These are phyloP conservation scores for Zalerion maritima DNA, from an alignment of 495 filamentous ascomycete species.

Conservation along the genomic window DNA sequence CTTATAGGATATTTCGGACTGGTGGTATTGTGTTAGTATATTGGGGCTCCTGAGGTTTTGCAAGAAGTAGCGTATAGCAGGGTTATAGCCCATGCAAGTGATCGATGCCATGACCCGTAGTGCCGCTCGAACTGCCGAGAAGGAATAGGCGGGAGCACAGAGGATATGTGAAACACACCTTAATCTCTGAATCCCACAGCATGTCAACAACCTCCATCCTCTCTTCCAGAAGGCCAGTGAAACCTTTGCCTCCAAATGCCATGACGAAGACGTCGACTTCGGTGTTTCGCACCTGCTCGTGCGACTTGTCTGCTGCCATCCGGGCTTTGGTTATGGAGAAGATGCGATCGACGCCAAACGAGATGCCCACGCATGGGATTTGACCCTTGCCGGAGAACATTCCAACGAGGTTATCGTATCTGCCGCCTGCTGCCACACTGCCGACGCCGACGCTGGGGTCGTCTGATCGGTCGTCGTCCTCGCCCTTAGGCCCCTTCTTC, in stretches of 20 bases:
- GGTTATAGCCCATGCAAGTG: too few relatives aligned
- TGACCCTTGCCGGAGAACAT: conserved; percentile 78
- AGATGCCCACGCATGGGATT: conserved; percentile 87
- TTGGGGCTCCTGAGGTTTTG: not conserved
- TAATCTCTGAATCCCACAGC: conserved; percentile 70
- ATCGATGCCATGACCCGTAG: too few relatives aligned
- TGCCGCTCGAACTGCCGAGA: too few relatives aligned
- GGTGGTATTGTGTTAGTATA: conserved; percentile 10
- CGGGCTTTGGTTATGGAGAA: conserved; percentile 77
- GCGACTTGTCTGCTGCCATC: conserved; percentile 42
- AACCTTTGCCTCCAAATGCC: conserved; percentile 82
- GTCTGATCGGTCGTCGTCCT: conserved; percentile 69
- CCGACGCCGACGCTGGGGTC: conserved; percentile 76
- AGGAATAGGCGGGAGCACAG: too few relatives aligned
- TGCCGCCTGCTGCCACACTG: conserved; percentile 75
- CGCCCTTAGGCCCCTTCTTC: conserved; percentile 31
- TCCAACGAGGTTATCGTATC: conserved; percentile 85
- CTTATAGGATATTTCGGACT: conserved; percentile 68
- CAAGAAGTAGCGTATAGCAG: too few relatives aligned
- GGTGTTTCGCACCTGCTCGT: conserved; percentile 35
- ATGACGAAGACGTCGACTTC: conserved; percentile 85
- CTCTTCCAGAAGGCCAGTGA: conserved; percentile 65
- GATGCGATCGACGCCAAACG: conserved; percentile 90
- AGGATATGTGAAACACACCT: conserved; percentile 26
- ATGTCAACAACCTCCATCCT: conserved; percentile 58